Percentiles rank a stretch among this genome's conserved stretches.
Conservation (phyloP, 2,329 filamentous ascomycete genomes). For the Alternaria ventricosa region DNA sequence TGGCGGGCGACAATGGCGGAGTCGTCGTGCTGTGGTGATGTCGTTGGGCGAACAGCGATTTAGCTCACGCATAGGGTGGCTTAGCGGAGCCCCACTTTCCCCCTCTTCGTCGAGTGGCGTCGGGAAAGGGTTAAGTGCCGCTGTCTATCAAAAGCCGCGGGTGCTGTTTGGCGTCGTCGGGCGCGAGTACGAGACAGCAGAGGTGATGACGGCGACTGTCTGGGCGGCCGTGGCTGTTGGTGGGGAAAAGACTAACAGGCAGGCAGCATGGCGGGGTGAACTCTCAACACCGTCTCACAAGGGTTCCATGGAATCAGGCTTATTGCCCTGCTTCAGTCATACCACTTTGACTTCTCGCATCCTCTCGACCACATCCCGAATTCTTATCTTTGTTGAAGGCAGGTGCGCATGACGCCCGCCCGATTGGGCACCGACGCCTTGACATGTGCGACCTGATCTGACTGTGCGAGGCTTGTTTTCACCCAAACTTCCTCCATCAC, state of each 20-base stretch:
- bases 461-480: conserved; percentile 16
- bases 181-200: conserved; percentile 6
- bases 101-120: conserved; percentile 28
- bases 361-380: background rate
- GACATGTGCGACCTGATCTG: conserved; percentile 27
- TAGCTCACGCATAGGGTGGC: conserved; percentile 35
- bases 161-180: conserved; percentile 1
- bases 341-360: background rate
- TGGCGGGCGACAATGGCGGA: conserved; percentile 27
- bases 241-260: conserved; percentile 16
- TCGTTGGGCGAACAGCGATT: conserved; percentile 32
- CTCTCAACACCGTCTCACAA: background rate
- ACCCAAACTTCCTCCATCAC: conserved; percentile 7
- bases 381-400: conserved; percentile 23
- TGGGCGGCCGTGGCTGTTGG: conserved; percentile 9
- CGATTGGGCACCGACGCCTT: conserved; percentile 24
- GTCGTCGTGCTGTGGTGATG: conserved; percentile 26
- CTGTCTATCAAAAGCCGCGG: conserved; percentile 3
- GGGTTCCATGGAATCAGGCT: background rate
- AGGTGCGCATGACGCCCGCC: conserved; percentile 17
- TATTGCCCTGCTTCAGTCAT: background rate
- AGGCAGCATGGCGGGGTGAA: conserved; percentile 14
- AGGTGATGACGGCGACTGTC: conserved; percentile 18
- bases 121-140: conserved; percentile 14
- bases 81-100: conserved; percentile 30